A percentile compares a stretch with the other conserved stretches of the same genome.
These are phyloP conservation scores for Chaetomidium leptoderma DNA, from an alignment of 495 filamentous ascomycete species.

Conservation along the genomic window DNA sequence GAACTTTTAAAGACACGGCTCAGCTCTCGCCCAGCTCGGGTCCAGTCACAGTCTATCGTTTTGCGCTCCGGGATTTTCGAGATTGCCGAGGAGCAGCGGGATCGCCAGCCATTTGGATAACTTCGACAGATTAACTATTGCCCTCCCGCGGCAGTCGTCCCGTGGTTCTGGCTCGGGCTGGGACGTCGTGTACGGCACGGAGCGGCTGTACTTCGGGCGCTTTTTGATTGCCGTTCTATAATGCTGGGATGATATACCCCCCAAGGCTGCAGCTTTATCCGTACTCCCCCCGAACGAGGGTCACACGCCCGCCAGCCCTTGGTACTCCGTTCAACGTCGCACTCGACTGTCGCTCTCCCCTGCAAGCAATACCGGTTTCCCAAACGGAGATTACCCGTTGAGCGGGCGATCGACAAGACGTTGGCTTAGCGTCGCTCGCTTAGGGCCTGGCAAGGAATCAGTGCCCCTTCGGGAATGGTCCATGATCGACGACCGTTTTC, in stretches of 20 bases:
- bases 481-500: conserved; percentile 34
- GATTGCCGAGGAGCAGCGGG: too few species aligned
- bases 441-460: conserved; percentile 18
- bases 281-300: neutral
- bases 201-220: conserved; percentile 36
- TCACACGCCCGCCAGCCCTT: neutral
- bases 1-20: neutral
- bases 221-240: conserved; percentile 38
- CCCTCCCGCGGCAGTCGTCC: conserved; percentile 4
- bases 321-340: conserved; percentile 20
- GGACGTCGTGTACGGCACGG: conserved; percentile 14
- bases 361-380: conserved; percentile 34
- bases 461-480: conserved; percentile 26
- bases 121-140: neutral
- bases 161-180: conserved; percentile 15
- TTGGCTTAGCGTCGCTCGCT: conserved; percentile 30
- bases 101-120: neutral
- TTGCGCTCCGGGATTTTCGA: conserved; percentile 6
- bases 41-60: neutral
- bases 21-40: neutral
- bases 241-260: conserved; percentile 21
- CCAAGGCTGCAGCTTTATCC: conserved; percentile 9
- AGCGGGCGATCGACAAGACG: conserved; percentile 36
- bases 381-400: conserved; percentile 29
- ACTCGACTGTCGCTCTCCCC: conserved; percentile 18